Conservation (phyloP, 148 eudicot genomes). For the Rhododendron ovatum region DNA sequence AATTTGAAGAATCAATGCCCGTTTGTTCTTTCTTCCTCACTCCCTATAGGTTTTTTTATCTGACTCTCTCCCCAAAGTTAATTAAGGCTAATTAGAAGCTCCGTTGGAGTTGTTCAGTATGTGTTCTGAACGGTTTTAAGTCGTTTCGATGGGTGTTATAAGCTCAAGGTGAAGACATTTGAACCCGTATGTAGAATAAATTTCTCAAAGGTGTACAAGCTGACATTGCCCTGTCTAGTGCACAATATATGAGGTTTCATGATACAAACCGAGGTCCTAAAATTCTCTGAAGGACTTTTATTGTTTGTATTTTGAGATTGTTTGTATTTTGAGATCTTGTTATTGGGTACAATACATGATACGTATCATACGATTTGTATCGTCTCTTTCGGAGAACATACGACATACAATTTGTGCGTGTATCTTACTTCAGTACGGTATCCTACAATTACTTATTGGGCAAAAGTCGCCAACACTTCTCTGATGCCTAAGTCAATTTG, state of each 20-base stretch:
- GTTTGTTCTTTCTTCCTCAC: background rate
- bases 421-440: too few relatives aligned
- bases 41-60: background rate
- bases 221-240: background rate
- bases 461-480: too few relatives aligned
- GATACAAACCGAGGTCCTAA: background rate
- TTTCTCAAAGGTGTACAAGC: background rate
- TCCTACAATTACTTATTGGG: too few relatives aligned
- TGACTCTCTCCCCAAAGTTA: background rate
- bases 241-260: background rate
- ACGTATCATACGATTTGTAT: too few relatives aligned
- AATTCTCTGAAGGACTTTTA: background rate
- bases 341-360: too few relatives aligned
- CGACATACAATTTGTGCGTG: too few relatives aligned
- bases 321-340: background rate
- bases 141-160: background rate
- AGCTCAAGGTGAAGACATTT: background rate
- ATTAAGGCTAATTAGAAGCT: background rate
- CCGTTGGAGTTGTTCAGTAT: background rate
- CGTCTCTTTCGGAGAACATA: too few relatives aligned
- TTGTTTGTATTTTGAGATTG: background rate
- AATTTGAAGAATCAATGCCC: background rate
- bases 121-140: background rate
- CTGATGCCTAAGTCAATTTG: too few relatives aligned
- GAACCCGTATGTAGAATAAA: background rate